Base-by-base conservation (phyloP, 2,329 filamentous ascomycete species). In the Aspergillus floridensis region DNA sequence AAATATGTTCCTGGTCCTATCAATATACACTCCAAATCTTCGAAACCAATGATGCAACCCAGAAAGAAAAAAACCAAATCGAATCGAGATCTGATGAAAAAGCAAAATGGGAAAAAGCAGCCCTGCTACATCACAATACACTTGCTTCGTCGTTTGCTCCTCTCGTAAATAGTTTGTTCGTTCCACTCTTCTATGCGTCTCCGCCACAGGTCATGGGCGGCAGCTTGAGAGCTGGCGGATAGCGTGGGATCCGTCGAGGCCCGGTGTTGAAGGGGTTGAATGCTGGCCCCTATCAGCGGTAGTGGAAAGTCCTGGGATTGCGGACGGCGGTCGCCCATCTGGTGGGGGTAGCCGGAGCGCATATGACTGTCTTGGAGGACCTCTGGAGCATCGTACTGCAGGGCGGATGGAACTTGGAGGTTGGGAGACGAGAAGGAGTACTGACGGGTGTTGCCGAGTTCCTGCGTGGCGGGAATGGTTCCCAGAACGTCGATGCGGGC, bases 111-210 rank as follows among this genome's bases (percentile, higher is more conserved):
- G 19, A 5, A 41, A 55, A 8, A 7, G 26, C 35, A 19, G 16
- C 22, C 56, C 11, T 32, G 41, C 63, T 69, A 78, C 76, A 78
- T 77, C 54, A 78, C 64, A 41, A 68, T 65, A 62, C 76, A 78
- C 60, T 72, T 76, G 49, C 59, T 68, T 55, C 74, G 68, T 53
- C 69, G 74, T 57, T 68, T 73, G 55, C 64, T 70, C 54, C 71
- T 63, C 59, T 77, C 74, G 26, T 70, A 67, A 38, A 76, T 74
- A 11, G 73, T 76, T 49, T 69, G 67, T 59, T 74, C 69, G 51
- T 75, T 76, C 75, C 75, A 76, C 56, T 76, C 72, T 49, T 74
- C 71, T 56, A 77, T 76, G 22, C 74, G 71, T 14, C 68, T 64
- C 55, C 75, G 68, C 74, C 75, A 75, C 56, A 72, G 72, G 57